Base-by-base conservation (phyloP, 345 rosid species). In the Gossypium turneri region DNA sequence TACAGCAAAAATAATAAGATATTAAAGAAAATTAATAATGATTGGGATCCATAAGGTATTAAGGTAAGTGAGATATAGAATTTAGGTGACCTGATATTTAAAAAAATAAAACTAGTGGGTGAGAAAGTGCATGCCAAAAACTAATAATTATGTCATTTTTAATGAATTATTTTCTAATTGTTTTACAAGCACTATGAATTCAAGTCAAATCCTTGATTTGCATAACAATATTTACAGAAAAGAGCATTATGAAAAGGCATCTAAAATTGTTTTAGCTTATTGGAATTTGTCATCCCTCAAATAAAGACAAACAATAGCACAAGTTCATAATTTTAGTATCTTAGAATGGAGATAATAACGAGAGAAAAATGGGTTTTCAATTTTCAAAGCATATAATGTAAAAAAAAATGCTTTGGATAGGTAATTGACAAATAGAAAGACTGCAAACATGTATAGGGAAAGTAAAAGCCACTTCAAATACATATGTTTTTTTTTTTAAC, bases 401-500 rank as follows among this genome's bases (percentile, higher is more conserved):
- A 22, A 8, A 43, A n/a, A 66, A 67, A 34, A 4, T 34, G 38
- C 6, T 34, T 48, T 57, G 24, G 2, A 25, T 59, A 34, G 50
- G 73, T 71, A 44, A 62, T 25, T 57, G 25, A 70, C 79, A 72
- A 61, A 47, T 56, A 67, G 16, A 62, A 52, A 61, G 70, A 52
- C 56, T 55, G 59, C 73, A 56, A 25, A 7, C 13, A 25, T 19
- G 6, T n/a, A 16, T 9, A 7, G 38, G 6, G 38, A 34, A 34
- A 34, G 38, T 4, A 34, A 34, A 34, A 34, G n/a, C 62, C n/a
- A 12, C 22, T 67, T 51, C 51, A 20, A 64, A 60, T 16, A 20
- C 51, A 15, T 9, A 22, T 24, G 38, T 34, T 2, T 29, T 3
- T 27, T 2, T 29, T 34, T 29, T 4, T 4, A 34, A 34, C 38